phyloP scores from a whole-genome alignment of 805 yeast species.

The Barnettozyma salicaria region DNA sequence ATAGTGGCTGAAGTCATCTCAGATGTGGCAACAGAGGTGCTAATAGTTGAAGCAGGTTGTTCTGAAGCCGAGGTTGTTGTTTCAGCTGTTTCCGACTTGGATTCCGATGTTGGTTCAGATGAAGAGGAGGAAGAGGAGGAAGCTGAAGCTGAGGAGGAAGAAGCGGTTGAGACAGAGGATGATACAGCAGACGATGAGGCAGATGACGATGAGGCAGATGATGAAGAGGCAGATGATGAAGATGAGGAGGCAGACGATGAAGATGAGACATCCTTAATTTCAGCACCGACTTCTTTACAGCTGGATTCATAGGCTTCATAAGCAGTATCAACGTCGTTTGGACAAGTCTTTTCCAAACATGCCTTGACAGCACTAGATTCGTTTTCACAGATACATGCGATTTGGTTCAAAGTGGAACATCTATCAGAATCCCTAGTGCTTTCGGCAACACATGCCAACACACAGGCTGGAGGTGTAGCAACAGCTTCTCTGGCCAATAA shows the following conservation, averaged over 20 bases:
- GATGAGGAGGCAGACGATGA: slow-evolving; percentile 31
- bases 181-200: slow-evolving; percentile 16
- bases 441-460: slow-evolving; percentile 79
- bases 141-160: slow-evolving; percentile 17
- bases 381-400: slow-evolving; percentile 61
- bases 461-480: slow-evolving; percentile 85
- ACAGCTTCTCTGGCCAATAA: slow-evolving; percentile 25
- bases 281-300: slow-evolving; percentile 44
- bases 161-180: slow-evolving; percentile 18
- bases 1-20: slow-evolving; percentile 13
- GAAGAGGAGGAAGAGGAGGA: slow-evolving; percentile 8
- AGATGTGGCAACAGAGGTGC: slow-evolving; percentile 18
- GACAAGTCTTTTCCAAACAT: slow-evolving; percentile 68
- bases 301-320: slow-evolving; percentile 46
- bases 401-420: slow-evolving; percentile 57
- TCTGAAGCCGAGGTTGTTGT: slow-evolving; percentile 12
- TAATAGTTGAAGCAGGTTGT: slow-evolving; percentile 7
- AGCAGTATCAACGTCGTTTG: slow-evolving; percentile 58
- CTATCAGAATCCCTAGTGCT: slow-evolving; percentile 48
- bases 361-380: slow-evolving; percentile 46
- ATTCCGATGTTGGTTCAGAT: slow-evolving; percentile 2
- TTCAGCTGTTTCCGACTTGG: slow-evolving; percentile 10
- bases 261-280: slow-evolving; percentile 30
- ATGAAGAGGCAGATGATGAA: slow-evolving; percentile 18
- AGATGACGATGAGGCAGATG: slow-evolving; percentile 17